phyloP scores from a whole-genome alignment of 1,284 basidiomycete genomes.

The Ceratobasidium papillatum region DNA sequence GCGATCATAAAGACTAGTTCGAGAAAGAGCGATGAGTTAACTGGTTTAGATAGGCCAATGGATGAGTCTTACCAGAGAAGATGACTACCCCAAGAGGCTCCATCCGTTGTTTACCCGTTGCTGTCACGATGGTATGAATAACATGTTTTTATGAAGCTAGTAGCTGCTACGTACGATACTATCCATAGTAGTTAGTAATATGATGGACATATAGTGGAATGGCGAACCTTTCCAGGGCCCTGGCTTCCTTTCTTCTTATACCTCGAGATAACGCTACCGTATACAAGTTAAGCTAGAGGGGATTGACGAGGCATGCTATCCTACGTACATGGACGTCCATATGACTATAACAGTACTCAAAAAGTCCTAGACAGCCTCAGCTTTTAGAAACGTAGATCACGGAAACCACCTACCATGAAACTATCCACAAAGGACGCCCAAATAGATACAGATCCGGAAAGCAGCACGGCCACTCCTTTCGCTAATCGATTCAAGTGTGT shows the following conservation, averaged over 20 bases:
- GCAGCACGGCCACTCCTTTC: conserved; percentile 23
- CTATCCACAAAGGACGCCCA: conserved; percentile 38
- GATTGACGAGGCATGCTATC: too few species aligned
- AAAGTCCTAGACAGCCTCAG: conserved; percentile 11
- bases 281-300: too few species aligned
- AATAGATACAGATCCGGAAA: conserved; percentile 31
- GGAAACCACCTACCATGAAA: conserved; percentile 7
- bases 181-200: neutral
- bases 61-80: conserved; percentile 9
- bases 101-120: conserved; percentile 31
- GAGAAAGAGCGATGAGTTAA: neutral
- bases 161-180: conserved; percentile 19
- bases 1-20: conserved; percentile 31
- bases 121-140: neutral
- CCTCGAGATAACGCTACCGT: conserved; percentile 10
- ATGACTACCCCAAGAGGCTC: conserved; percentile 32
- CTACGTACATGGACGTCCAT: conserved; percentile 21
- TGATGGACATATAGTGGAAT: too few species aligned
- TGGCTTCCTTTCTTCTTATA: conserved; percentile 26
- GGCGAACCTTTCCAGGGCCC: neutral
- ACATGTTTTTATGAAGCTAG: neutral
- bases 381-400: neutral
- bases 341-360: conserved; percentile 37
- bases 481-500: neutral
- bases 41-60: neutral